A percentile compares a stretch with the other conserved stretches of the same genome.
phyloP scores from a whole-genome alignment of 306 rosid species.

The Dicorynia guianensis region DNA sequence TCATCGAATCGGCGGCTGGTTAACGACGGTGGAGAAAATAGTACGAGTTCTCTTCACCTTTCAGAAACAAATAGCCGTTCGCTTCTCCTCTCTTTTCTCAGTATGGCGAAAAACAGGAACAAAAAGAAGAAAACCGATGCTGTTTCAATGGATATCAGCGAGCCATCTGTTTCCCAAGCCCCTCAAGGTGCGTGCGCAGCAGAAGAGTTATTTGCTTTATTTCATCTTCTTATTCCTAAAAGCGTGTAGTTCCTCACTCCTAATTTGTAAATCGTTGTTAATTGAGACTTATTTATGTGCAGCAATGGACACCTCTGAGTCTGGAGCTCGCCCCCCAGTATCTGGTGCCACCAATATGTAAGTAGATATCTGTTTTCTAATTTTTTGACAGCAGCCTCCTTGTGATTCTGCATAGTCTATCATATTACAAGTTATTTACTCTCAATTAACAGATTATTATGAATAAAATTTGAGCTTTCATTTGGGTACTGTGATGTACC shows the following conservation, averaged over 20 bases:
- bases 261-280: too few relatives aligned
- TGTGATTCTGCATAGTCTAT: conserved; percentile 3
- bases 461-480: conserved; percentile 6
- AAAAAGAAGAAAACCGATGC: conserved; percentile 61
- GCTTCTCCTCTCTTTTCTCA: not conserved
- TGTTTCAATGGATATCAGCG: conserved; percentile 60
- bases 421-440: not conserved
- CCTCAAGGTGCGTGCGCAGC: conserved; percentile 63
- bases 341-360: conserved; percentile 54
- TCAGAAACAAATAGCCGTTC: not conserved
- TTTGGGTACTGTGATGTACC: not conserved
- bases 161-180: conserved; percentile 39
- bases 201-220: too few relatives aligned
- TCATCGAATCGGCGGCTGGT: too few relatives aligned
- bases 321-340: conserved; percentile 52
- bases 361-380: conserved; percentile 40
- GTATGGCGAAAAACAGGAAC: conserved; percentile 78
- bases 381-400: not conserved
- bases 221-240: too few relatives aligned
- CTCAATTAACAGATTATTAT: not conserved
- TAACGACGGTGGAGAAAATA: too few relatives aligned
- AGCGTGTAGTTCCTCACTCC: too few relatives aligned
- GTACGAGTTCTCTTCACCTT: too few relatives aligned
- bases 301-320: conserved; percentile 82
- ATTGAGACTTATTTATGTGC: conserved; percentile 26